Evolutionary conservation across 2,329 filamentous ascomycete species (phyloP).

Genomic region (Claviceps pusilla): DNA sequence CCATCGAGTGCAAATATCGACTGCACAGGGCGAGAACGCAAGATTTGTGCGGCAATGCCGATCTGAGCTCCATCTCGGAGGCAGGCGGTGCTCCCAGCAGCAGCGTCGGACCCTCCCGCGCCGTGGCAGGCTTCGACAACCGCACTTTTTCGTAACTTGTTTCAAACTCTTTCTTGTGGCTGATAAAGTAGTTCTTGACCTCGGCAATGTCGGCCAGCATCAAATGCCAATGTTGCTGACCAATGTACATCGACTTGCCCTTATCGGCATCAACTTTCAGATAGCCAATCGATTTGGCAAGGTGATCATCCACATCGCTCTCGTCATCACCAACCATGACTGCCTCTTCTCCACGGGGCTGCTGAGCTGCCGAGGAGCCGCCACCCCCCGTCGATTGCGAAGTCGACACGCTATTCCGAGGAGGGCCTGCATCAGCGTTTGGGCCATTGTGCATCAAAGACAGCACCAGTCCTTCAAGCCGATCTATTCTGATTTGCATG

Average conservation of each 20-base stretch:
- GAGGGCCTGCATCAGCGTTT: slow-evolving; percentile 27
- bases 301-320: slow-evolving; percentile 53
- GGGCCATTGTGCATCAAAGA: slow-evolving; percentile 83
- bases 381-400: slow-evolving; percentile 27
- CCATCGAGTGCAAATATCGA: slow-evolving; percentile 77
- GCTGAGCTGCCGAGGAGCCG: slow-evolving; percentile 25
- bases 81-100: slow-evolving; percentile 61
- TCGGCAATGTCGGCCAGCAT: slow-evolving; percentile 74
- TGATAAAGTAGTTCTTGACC: slow-evolving; percentile 78
- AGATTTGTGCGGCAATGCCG: slow-evolving; percentile 64
- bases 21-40: slow-evolving; percentile 73
- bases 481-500: slow-evolving; percentile 97
- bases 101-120: slow-evolving; percentile 56
- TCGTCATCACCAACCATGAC: slow-evolving; percentile 39
- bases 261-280: slow-evolving; percentile 68
- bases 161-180: slow-evolving; percentile 79
- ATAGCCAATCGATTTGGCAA: slow-evolving; percentile 61
- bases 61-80: slow-evolving; percentile 61
- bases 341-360: slow-evolving; percentile 43
- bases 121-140: slow-evolving; percentile 46
- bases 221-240: slow-evolving; percentile 71
- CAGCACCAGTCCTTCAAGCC: slow-evolving; percentile 79
- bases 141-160: slow-evolving; percentile 64
- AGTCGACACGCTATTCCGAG: slow-evolving; percentile 19
- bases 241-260: slow-evolving; percentile 66